Evolutionary conservation across 108 stramenopile genomes (phyloP).

Genomic region (Nitzschia inconspicua): DNA sequence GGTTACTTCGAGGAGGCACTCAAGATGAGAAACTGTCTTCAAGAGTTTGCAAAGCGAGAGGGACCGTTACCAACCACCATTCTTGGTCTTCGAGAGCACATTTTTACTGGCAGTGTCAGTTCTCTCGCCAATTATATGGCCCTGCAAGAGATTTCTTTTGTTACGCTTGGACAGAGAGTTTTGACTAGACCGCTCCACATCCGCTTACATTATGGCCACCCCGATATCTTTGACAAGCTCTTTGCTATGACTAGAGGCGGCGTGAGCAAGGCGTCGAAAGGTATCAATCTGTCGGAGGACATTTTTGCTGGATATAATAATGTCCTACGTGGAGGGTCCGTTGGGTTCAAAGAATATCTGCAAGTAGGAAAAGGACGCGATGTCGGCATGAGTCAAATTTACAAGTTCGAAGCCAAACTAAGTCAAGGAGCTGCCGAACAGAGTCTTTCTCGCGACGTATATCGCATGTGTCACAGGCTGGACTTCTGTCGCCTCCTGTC

Average conservation of each 20-base stretch:
- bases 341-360: constrained; percentile 95
- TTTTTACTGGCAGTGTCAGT: constrained; percentile 97
- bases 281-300: constrained; percentile 98
- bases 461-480: constrained; percentile 90
- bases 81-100: constrained; percentile 96
- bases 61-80: constrained; percentile 91
- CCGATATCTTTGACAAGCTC: constrained; percentile 97
- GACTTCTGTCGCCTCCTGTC: constrained; percentile 97
- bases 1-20: constrained; percentile 98
- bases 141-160: constrained; percentile 95
- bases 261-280: constrained; percentile 95
- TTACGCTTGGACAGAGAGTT: constrained; percentile 96
- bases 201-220: constrained; percentile 97
- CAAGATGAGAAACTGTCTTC: constrained; percentile 96
- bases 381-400: constrained; percentile 99
- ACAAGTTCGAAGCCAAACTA: constrained; percentile 99
- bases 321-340: constrained; percentile 89
- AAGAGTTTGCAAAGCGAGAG: constrained; percentile 92
- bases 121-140: constrained; percentile 99
- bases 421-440: constrained; percentile 98
- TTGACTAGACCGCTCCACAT: constrained; percentile 91
- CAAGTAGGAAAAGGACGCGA: constrained; percentile 98
- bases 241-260: constrained; percentile 98
- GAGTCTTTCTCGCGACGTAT: constrained; percentile 95
- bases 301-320: constrained; percentile 98